Evolutionary conservation across 441 rosid genomes (phyloP).

Genomic region (Populus hybrid): DNA sequence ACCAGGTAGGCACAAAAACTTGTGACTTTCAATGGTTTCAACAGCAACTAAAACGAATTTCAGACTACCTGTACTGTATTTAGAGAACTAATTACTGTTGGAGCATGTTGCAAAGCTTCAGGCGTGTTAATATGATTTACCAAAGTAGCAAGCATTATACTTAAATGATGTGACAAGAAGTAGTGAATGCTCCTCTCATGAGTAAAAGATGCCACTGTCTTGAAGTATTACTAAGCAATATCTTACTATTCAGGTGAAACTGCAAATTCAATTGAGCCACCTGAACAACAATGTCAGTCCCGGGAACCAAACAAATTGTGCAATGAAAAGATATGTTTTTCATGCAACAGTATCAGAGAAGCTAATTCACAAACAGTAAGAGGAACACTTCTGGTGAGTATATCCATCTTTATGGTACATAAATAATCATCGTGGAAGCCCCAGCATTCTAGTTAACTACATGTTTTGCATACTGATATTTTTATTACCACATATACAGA

Average conservation of each 20-base stretch:
- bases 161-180: not conserved
- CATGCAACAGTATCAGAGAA: constrained; percentile 73
- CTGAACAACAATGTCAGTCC: constrained; percentile 50
- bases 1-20: constrained; percentile 56
- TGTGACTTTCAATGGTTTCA: not conserved
- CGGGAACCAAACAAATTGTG: constrained; percentile 54
- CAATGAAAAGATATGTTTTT: constrained; percentile 63
- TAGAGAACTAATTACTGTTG: not conserved
- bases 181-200: constrained; percentile 3
- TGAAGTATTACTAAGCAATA: constrained; percentile 10
- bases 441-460: constrained; percentile 10
- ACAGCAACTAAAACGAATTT: not conserved
- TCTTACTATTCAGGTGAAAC: constrained; percentile 67
- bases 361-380: constrained; percentile 67
- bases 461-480: constrained; percentile 24
- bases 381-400: constrained; percentile 85
- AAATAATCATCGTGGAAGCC: not conserved
- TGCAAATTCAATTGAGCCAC: constrained; percentile 60
- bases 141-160: not conserved
- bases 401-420: not conserved
- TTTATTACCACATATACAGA: constrained; percentile 42
- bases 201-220: constrained; percentile 1
- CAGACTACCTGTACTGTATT: not conserved
- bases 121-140: not conserved
- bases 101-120: not conserved